A percentile compares a stretch with the other conserved stretches of the same genome.
Evolutionary conservation across 2,329 filamentous ascomycete genomes (phyloP).

Genomic region (Colletotrichum camelliae): DNA sequence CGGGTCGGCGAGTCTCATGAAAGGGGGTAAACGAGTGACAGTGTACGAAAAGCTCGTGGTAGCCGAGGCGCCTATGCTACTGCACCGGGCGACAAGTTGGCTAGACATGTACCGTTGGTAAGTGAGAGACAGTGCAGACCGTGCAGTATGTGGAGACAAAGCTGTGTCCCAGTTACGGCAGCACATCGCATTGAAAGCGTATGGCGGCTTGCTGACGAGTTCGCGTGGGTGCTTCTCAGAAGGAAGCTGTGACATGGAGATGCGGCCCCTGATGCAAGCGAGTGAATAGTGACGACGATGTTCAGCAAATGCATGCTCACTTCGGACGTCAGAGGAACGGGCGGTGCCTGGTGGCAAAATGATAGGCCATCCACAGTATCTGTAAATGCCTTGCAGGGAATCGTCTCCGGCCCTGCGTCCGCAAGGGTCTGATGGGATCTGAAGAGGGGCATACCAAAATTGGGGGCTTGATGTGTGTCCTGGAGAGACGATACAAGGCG

Average conservation of each 20-base stretch:
- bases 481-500: background rate
- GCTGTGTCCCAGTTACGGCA: background rate
- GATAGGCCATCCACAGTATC: background rate
- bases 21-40: background rate
- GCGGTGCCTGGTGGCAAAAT: constrained; percentile 16
- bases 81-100: background rate
- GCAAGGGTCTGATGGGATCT: background rate
- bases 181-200: background rate
- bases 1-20: background rate
- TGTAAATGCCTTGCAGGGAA: background rate
- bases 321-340: background rate
- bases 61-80: background rate
- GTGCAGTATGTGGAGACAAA: background rate
- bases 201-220: background rate
- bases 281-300: background rate
- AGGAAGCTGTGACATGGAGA: background rate
- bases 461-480: background rate
- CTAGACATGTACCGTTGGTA: background rate
- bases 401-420: background rate
- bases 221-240: background rate
- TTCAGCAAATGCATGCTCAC: background rate
- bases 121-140: background rate
- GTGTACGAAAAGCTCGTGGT: background rate
- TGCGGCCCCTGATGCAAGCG: background rate
- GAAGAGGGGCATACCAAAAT: background rate